Evolutionary conservation across 1,139 yeast genomes (phyloP), one percentile per base, ranked within the genome.

Genomic region (Wickerhamiella infanticola): DNA sequence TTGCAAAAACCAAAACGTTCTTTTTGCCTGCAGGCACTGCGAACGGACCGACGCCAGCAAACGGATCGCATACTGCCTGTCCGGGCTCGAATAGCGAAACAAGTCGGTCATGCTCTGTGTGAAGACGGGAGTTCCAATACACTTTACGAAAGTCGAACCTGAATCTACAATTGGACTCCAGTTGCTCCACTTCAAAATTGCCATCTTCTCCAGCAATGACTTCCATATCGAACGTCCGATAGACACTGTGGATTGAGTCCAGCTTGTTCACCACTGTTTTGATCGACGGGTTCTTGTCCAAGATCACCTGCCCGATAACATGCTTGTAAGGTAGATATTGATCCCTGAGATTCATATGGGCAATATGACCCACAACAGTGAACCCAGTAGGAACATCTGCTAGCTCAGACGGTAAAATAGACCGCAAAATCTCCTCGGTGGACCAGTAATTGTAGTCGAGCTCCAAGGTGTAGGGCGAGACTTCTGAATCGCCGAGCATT

Each of bases 1-100:
- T 93, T 18, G 97, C 96, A 56, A 88, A 68, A 0, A 84, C 94
- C 46, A 88, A 63, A 3, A 79, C 83, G 50, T 81, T 84, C 51
- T 81, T 84, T 62, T 82, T 86, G 18, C 88, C 98, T 1, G 96
- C 95, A 0, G 99, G 99, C 0, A 90, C 77, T 1, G 94, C 93
- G 67, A 93, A 93, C 3, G 99, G 99, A 0, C 99, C 99, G 2
- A 93, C 98, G 36, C 99, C 99, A 0, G 96, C 98, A 74, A 93
- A 84, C 0, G 86, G 97, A 66, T 93, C 99, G 53, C 86, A 85
- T 0, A 93, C 84, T 2, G 84, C 82, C 50, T 81, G 82, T 8
- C 78, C 72, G 2, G 73, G 68, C 26, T 72, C 58, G 59, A 93
- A 88, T 35, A 64, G 58, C 3, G 65, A 59, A 8, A 90, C 79